Base-by-base conservation (phyloP, 202 grass and related monocot genomes). In the Elaeis oleifera region DNA sequence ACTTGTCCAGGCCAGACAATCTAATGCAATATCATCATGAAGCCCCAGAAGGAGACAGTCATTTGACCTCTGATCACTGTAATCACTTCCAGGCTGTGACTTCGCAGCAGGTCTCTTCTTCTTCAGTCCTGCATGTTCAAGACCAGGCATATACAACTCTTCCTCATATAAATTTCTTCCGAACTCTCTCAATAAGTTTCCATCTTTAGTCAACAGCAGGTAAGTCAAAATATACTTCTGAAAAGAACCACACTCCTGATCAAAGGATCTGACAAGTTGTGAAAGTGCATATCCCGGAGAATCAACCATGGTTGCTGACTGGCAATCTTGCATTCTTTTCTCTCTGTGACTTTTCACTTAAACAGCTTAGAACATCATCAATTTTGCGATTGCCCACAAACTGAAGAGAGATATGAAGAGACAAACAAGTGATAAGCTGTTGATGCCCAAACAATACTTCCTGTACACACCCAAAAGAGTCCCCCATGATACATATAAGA, bases 1-100 rank as follows among this genome's bases (percentile, higher is more conserved):
- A 72, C 90, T 90, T 51, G 87, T 56, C 73, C 84, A 66, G 55
- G 90, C 77, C 59, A 96, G 78, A 65, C 90, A 90, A 54, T 88
- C 80, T 72, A 90, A 81, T 55, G 90, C 66, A 74, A 87, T 50
- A 61, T 95, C 90, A 71, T 95, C 83, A 71, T 83, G 80, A 73
- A 96, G 83, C 56, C 87, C 84, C 13, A 83, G 76, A 61, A 96
- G 69, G 70, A 88, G 60, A 76, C 78, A 80, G 78, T 88, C 75
- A 74, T 71, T 84, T 55, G 90, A 90, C 70, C 77, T 73, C n/a
- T 52, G 68, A 56, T 73, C 32, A 76, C 69, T 73, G 50, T 59
- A 78, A 72, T 76, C 27, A 50, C 79, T 71, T 56, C 78, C 70
- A 22, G 79, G 70, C 32, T 70, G 76, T 48, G 26, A 53, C 67